phyloP scores from a whole-genome alignment of 345 rosid species.

The Abelmoschus esculentus region DNA sequence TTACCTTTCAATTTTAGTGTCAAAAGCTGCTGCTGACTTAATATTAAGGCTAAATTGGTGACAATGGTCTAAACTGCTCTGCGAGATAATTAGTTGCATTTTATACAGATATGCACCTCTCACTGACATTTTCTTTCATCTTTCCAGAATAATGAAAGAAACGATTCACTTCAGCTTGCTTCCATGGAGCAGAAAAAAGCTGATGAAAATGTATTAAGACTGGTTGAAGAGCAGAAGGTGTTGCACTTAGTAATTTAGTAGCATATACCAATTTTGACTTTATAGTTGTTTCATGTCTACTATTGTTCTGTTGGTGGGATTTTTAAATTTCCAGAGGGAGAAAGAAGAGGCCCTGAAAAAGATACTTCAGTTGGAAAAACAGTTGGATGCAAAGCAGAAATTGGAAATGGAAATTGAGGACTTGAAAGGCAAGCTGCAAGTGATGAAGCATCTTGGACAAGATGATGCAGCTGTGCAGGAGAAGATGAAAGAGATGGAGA shows the following conservation, averaged over 20 bases:
- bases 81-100: background rate
- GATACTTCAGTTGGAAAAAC: conserved; percentile 58
- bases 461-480: conserved; percentile 60
- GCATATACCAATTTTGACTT: background rate
- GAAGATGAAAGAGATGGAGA: conserved; percentile 62
- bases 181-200: conserved; percentile 71
- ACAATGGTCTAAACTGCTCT: background rate
- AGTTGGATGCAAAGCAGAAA: conserved; percentile 71
- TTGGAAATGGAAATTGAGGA: conserved; percentile 83
- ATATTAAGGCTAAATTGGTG: background rate
- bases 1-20: background rate
- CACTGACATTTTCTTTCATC: conserved; percentile 13
- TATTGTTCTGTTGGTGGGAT: background rate
- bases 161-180: conserved; percentile 62
- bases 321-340: conserved; percentile 52
- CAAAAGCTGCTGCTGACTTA: background rate
- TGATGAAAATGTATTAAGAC: conserved; percentile 61
- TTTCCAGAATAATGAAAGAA: conserved; percentile 49
- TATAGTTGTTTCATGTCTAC: background rate
- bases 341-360: conserved; percentile 55
- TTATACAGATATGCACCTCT: conserved; percentile 6
- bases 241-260: background rate
- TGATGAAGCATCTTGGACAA: conserved; percentile 72
- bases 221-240: conserved; percentile 84
- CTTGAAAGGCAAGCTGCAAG: conserved; percentile 66